A percentile compares a stretch with the other conserved stretches of the same genome.
These are phyloP conservation scores for Thermochaetoides thermophila DNA, from an alignment of 495 filamentous ascomycete species.

Conservation along the genomic window DNA sequence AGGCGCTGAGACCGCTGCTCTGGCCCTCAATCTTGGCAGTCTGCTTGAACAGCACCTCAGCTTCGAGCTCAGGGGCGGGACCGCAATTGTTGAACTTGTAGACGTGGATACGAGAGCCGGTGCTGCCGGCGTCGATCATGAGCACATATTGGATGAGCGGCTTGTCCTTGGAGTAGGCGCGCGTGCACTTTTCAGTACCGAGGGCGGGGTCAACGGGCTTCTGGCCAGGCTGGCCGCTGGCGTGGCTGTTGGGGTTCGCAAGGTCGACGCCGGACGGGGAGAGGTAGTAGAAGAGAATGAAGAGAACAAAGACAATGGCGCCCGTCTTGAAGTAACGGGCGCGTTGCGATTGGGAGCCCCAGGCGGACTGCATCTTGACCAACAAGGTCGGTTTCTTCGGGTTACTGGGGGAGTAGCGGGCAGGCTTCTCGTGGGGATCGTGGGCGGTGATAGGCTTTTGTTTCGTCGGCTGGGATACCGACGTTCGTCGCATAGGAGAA, in stretches of 20 bases:
- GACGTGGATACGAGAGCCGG: slow-evolving; percentile 93
- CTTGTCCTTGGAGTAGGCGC: slow-evolving; percentile 67
- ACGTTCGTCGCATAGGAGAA: slow-evolving; percentile 40
- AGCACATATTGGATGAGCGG: slow-evolving; percentile 92
- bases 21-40: slow-evolving; percentile 57
- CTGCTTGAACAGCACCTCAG: slow-evolving; percentile 72
- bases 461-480: slow-evolving; percentile 43
- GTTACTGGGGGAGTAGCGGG: slow-evolving; percentile 33
- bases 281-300: slow-evolving; percentile 64
- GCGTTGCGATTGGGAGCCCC: slow-evolving; percentile 57
- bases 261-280: slow-evolving; percentile 40
- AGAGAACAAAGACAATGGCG: slow-evolving; percentile 55
- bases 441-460: slow-evolving; percentile 40
- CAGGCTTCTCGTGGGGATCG: slow-evolving; percentile 45
- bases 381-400: slow-evolving; percentile 28
- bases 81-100: slow-evolving; percentile 99
- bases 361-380: slow-evolving; percentile 37
- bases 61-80: slow-evolving; percentile 81
- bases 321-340: slow-evolving; percentile 72
- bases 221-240: too few species aligned
- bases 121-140: slow-evolving; percentile 98
- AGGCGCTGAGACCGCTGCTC: slow-evolving; percentile 76
- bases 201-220: slow-evolving; percentile 41
- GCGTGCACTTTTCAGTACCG: slow-evolving; percentile 59
- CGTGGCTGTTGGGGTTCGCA: too few species aligned